phyloP scores from a whole-genome alignment of 495 filamentous ascomycete species.

The Halenospora varia region DNA sequence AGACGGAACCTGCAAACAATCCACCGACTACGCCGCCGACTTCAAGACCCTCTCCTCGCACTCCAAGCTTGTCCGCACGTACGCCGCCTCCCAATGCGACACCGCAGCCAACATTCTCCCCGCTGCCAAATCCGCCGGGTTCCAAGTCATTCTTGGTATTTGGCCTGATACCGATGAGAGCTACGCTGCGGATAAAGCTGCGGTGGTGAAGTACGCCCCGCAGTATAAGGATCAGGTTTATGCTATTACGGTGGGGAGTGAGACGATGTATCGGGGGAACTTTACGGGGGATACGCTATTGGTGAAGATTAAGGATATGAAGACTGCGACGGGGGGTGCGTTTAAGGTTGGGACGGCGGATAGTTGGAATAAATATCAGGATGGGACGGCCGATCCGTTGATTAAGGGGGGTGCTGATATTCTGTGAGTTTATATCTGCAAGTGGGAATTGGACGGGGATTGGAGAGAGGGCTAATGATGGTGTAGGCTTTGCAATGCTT shows the following conservation, averaged over 20 bases:
- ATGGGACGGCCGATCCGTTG: slow-evolving; percentile 68
- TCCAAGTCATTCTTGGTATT: slow-evolving; percentile 72
- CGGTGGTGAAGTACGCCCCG: slow-evolving; percentile 44
- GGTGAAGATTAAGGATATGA: slow-evolving; percentile 58
- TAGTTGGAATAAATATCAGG: slow-evolving; percentile 76
- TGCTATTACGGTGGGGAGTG: slow-evolving; percentile 75
- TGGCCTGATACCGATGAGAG: slow-evolving; percentile 69
- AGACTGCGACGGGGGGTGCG: slow-evolving; percentile 41
- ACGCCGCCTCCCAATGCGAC: slow-evolving; percentile 66
- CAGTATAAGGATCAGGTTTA: slow-evolving; percentile 57
- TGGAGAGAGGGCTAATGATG: background rate
- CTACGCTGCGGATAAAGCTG: slow-evolving; percentile 57
- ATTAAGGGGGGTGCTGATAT: slow-evolving; percentile 59
- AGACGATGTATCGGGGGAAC: slow-evolving; percentile 70
- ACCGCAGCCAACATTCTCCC: slow-evolving; percentile 64
- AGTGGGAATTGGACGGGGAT: background rate
- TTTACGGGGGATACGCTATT: slow-evolving; percentile 61
- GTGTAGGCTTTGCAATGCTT: slow-evolving; percentile 64
- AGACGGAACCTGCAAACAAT: slow-evolving; percentile 61
- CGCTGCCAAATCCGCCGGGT: slow-evolving; percentile 65
- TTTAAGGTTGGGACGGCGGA: slow-evolving; percentile 74
- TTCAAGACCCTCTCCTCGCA: slow-evolving; percentile 54
- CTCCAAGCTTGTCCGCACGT: slow-evolving; percentile 59
- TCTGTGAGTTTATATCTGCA: slow-evolving; percentile 31
- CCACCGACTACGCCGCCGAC: slow-evolving; percentile 61